A percentile compares a stretch with the other conserved stretches of the same genome.
These are phyloP conservation scores for Euphorbia tirucalli DNA, from an alignment of 345 rosid genomes.

Conservation along the genomic window DNA sequence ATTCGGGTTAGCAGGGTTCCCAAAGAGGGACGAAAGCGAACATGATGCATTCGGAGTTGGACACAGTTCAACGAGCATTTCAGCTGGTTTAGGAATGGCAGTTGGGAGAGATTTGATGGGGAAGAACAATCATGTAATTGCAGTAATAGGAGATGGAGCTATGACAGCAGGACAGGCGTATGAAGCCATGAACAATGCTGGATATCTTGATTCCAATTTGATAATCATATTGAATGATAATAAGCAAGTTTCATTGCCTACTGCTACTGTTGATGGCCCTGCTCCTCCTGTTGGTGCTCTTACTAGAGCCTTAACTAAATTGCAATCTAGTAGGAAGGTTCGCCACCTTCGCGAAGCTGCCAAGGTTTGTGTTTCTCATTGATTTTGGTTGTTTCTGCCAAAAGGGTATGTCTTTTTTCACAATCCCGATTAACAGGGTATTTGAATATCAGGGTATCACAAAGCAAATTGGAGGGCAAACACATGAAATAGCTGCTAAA, in stretches of 20 bases:
- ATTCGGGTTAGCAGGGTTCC: constrained; percentile 45
- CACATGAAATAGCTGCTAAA: constrained; percentile 34
- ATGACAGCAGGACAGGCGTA: constrained; percentile 59
- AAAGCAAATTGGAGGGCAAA: constrained; percentile 34
- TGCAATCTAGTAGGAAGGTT: constrained; percentile 32
- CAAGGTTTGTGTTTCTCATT: constrained; percentile 28
- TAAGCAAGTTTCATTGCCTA: constrained; percentile 48
- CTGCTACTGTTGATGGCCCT: constrained; percentile 52
- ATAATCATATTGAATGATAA: constrained; percentile 51
- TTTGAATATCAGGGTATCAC: constrained; percentile 31
- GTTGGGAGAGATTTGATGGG: constrained; percentile 49
- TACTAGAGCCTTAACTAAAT: constrained; percentile 31
- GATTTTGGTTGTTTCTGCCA: no score
- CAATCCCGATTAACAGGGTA: neutral
- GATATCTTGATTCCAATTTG: constrained; percentile 42
- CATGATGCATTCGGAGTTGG: constrained; percentile 54
- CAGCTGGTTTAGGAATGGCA: constrained; percentile 56
- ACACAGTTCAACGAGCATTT: constrained; percentile 58
- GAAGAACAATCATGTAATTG: constrained; percentile 42
- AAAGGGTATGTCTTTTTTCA: no score
- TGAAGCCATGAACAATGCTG: constrained; percentile 57
- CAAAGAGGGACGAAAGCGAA: constrained; percentile 45
- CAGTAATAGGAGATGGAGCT: constrained; percentile 54
- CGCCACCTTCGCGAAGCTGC: constrained; percentile 37
- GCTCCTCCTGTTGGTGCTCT: constrained; percentile 54